These are phyloP conservation scores for Clonostachys rosea DNA, from an alignment of 2,329 filamentous ascomycete genomes.

Conservation along the genomic window DNA sequence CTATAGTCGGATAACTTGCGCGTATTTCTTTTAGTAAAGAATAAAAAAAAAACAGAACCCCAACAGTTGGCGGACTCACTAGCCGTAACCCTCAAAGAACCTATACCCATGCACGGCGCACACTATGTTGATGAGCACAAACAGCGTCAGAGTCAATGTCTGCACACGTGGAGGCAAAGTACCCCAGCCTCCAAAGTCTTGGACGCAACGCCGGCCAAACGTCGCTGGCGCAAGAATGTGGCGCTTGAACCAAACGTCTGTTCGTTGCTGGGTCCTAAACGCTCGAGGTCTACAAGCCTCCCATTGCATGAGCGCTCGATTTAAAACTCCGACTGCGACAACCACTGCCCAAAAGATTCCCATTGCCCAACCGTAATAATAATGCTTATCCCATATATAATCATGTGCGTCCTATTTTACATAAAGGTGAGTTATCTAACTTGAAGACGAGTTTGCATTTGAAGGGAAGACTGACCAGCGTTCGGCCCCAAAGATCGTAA, in stretches of 20 bases:
- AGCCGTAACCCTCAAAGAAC: constrained; percentile 28
- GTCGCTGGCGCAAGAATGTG: constrained; percentile 31
- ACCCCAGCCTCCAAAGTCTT: constrained; percentile 33
- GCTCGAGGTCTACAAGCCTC: too few species aligned
- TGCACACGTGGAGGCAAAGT: constrained; percentile 37
- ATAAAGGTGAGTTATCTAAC: not conserved
- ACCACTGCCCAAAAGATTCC: constrained; percentile 33
- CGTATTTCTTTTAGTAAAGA: constrained; percentile 1
- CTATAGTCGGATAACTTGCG: constrained; percentile 22
- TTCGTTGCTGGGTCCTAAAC: constrained; percentile 2
- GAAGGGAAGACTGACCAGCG: constrained; percentile 19
- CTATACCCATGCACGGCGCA: constrained; percentile 27
- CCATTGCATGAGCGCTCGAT: too few species aligned
- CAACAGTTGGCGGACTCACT: constrained; percentile 15
- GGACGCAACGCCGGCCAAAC: constrained; percentile 34
- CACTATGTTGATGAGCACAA: constrained; percentile 28
- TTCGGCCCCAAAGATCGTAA: constrained; percentile 27
- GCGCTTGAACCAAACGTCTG: constrained; percentile 23
- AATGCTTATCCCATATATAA: constrained; percentile 25
- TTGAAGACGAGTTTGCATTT: too few species aligned
- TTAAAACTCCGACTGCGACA: constrained; percentile 19
- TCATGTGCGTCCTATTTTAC: constrained; percentile 16
- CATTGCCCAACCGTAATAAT: constrained; percentile 26
- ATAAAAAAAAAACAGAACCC: too few species aligned
- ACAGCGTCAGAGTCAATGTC: constrained; percentile 27